A percentile compares a stretch with the other conserved stretches of the same genome.
Evolutionary conservation across 2,329 filamentous ascomycete genomes (phyloP).

Genomic region (Scedosporium boydii): DNA sequence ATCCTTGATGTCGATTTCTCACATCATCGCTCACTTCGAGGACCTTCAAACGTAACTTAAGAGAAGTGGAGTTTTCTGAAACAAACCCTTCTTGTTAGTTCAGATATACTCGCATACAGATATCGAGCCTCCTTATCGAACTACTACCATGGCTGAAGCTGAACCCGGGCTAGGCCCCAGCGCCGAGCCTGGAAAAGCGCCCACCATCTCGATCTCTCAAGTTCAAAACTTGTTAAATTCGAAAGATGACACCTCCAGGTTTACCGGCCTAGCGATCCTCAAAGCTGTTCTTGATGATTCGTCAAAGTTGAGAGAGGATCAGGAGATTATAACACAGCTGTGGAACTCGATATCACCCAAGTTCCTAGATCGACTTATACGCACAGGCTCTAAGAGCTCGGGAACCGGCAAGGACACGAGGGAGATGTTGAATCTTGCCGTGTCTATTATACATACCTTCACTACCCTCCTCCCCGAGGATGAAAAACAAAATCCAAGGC

Average conservation of each 20-base stretch:
- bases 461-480: constrained; percentile 43
- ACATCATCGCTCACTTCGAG: neutral
- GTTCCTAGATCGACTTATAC: constrained; percentile 55
- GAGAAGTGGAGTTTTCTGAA: neutral
- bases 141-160: neutral
- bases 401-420: constrained; percentile 33
- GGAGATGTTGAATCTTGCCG: constrained; percentile 54
- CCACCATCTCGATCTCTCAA: constrained; percentile 28
- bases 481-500: constrained; percentile 30
- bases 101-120: neutral
- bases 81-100: too few species aligned
- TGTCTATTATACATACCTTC: constrained; percentile 56
- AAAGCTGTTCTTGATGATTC: constrained; percentile 57
- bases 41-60: neutral
- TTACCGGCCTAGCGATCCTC: constrained; percentile 57
- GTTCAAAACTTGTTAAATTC: constrained; percentile 46
- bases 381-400: constrained; percentile 32
- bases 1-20: neutral
- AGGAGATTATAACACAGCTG: constrained; percentile 32
- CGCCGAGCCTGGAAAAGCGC: neutral
- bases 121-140: neutral
- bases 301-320: constrained; percentile 37
- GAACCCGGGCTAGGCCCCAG: neutral
- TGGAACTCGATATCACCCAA: constrained; percentile 53
- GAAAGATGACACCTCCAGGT: constrained; percentile 58